Percentiles rank a stretch among this genome's conserved stretches.
phyloP scores from a whole-genome alignment of 768 basidiomycete genomes.

The Boletellus ananiceps region DNA sequence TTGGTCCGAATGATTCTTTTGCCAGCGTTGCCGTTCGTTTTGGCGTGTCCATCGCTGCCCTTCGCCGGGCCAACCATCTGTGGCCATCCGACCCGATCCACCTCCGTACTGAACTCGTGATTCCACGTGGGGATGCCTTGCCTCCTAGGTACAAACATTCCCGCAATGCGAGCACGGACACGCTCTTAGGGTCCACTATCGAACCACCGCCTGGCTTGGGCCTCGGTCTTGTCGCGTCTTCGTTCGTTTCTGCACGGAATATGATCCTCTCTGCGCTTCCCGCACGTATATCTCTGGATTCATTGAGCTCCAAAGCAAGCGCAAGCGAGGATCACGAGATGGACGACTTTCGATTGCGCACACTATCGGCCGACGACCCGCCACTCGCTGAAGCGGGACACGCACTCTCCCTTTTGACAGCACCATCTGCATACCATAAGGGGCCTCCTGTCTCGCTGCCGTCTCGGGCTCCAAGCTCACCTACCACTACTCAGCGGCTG shows the following conservation, averaged over 20 bases:
- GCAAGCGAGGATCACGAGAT: conserved; percentile 29
- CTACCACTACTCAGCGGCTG: neutral
- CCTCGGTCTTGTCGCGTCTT: conserved; percentile 11
- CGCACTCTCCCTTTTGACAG: conserved; percentile 15
- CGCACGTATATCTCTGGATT: conserved; percentile 28
- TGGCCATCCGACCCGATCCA: conserved; percentile 94
- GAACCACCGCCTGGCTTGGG: conserved; percentile 2
- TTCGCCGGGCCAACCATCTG: conserved; percentile 85
- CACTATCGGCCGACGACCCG: neutral
- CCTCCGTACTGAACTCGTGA: conserved; percentile 74
- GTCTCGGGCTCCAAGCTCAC: neutral
- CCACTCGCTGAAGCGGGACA: conserved; percentile 4
- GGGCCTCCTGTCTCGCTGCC: neutral
- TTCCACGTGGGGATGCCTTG: conserved; percentile 43
- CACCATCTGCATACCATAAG: neutral
- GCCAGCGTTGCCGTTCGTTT: conserved; percentile 87
- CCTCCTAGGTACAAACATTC: conserved; percentile 3
- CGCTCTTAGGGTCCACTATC: neutral
- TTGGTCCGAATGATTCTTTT: conserved; percentile 71
- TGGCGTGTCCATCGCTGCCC: conserved; percentile 74
- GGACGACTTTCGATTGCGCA: conserved; percentile 12
- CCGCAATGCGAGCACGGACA: neutral
- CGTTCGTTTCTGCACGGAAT: conserved; percentile 19
- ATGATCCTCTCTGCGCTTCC: conserved; percentile 24
- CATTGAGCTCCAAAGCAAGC: conserved; percentile 25